Percentiles rank a stretch among this genome's conserved stretches.
Evolutionary conservation across 108 stramenopile genomes (phyloP).

Genomic region (Pseudonitzschia multistriata): DNA sequence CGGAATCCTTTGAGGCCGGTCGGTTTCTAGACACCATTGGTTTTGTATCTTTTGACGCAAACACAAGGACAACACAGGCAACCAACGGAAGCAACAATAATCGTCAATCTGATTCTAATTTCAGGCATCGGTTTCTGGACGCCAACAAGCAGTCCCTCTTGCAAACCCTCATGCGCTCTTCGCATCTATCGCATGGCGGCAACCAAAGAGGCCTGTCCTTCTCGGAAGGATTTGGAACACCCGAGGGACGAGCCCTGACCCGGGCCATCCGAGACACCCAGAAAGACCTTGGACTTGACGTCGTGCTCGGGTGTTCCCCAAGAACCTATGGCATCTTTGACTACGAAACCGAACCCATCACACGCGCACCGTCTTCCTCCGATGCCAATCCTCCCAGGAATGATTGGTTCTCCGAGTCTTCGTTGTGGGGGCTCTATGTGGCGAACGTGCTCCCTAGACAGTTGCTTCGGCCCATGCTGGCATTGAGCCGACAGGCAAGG

Average conservation of each 20-base stretch:
- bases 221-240: constrained; percentile 38
- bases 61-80: not conserved
- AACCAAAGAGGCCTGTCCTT: not conserved
- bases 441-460: constrained; percentile 20
- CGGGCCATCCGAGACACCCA: constrained; percentile 44
- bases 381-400: not conserved
- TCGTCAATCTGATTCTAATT: constrained; percentile 7
- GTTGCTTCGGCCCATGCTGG: constrained; percentile 3
- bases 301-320: constrained; percentile 52
- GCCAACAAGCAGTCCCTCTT: constrained; percentile 41
- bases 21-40: constrained; percentile 78
- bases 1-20: constrained; percentile 68
- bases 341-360: not conserved
- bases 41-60: constrained; percentile 34
- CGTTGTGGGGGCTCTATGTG: constrained; percentile 44
- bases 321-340: constrained; percentile 31
- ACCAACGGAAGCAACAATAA: not conserved
- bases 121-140: constrained; percentile 57
- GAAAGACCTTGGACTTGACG: constrained; percentile 38
- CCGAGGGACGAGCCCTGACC: constrained; percentile 44
- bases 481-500: not conserved
- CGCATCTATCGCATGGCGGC: constrained; percentile 14
- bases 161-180: constrained; percentile 18
- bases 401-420: not conserved
- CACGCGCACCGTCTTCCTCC: constrained; percentile 14